phyloP scores from a whole-genome alignment of 768 basidiomycete genomes.

The Macrolepiota albuminosa region DNA sequence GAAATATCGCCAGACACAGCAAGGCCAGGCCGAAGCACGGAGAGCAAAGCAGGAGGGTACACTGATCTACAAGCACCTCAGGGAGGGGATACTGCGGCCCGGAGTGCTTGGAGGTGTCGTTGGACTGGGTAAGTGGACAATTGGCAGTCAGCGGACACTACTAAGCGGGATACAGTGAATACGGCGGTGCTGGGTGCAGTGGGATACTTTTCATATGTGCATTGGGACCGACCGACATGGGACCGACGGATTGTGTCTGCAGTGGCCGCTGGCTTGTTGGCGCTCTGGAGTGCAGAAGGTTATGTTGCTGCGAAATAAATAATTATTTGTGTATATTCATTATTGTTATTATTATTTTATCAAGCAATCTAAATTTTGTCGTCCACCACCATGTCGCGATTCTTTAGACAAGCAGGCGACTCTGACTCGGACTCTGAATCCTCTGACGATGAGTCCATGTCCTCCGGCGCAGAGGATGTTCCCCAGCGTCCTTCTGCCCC shows the following conservation, averaged over 20 bases:
- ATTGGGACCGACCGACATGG: conserved; percentile 66
- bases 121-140: conserved; percentile 44
- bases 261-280: conserved; percentile 51
- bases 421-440: conserved; percentile 72
- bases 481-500: conserved; percentile 38
- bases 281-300: conserved; percentile 67
- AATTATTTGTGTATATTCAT: conserved; percentile 2
- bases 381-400: conserved; percentile 63
- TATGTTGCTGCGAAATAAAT: conserved; percentile 28
- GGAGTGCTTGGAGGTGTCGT: conserved; percentile 62
- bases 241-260: conserved; percentile 57
- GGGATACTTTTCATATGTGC: conserved; percentile 57
- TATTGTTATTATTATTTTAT: conserved; percentile 1
- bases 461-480: conserved; percentile 65
- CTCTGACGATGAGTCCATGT: conserved; percentile 77
- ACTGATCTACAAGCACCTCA: conserved; percentile 45
- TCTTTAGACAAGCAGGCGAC: conserved; percentile 83
- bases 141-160: not conserved
- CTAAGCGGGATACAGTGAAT: conserved; percentile 40
- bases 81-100: conserved; percentile 57
- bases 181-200: conserved; percentile 55
- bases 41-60: conserved; percentile 56
- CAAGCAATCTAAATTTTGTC: conserved; percentile 15
- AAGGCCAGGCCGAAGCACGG: conserved; percentile 52
- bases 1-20: conserved; percentile 51